Evolutionary conservation across 1,139 yeast species (phyloP).

Genomic region (Saccharomyces pastorianus): DNA sequence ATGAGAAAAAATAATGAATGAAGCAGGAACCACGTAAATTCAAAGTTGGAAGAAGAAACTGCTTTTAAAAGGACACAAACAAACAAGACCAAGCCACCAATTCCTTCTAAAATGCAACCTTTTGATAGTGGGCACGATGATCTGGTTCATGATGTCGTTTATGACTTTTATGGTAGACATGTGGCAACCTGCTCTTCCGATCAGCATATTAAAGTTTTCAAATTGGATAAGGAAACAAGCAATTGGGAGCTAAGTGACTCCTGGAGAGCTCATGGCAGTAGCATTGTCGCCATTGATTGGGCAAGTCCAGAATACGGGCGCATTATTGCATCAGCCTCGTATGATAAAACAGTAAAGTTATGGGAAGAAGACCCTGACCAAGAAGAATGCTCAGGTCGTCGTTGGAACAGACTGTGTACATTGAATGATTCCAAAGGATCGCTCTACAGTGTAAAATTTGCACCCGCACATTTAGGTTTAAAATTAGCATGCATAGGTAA

Average conservation of each 20-base stretch:
- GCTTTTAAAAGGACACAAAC: not conserved
- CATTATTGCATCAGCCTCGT: conserved; percentile 78
- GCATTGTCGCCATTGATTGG: conserved; percentile 77
- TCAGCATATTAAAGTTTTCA: conserved; percentile 83
- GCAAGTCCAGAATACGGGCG: conserved; percentile 93
- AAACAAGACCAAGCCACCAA: conserved; percentile 34
- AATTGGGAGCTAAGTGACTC: conserved; percentile 77
- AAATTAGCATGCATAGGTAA: conserved; percentile 82
- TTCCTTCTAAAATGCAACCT: conserved; percentile 32
- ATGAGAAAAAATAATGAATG: no score
- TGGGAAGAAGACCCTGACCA: conserved; percentile 90
- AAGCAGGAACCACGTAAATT: not conserved
- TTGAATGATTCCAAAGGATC: conserved; percentile 85
- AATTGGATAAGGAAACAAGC: conserved; percentile 44
- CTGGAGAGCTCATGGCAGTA: conserved; percentile 93
- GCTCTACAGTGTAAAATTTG: conserved; percentile 78
- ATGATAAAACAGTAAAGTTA: conserved; percentile 77
- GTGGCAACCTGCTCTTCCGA: conserved; percentile 90
- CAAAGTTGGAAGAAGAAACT: not conserved
- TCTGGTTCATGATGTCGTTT: conserved; percentile 76
- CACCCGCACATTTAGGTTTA: conserved; percentile 78
- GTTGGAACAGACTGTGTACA: conserved; percentile 73
- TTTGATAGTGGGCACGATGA: conserved; percentile 88
- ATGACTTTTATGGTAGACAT: conserved; percentile 83
- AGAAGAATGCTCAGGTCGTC: conserved; percentile 60